Evolutionary conservation across 305 asterid genomes (phyloP).

Genomic region (Fraxinus dipetala): DNA sequence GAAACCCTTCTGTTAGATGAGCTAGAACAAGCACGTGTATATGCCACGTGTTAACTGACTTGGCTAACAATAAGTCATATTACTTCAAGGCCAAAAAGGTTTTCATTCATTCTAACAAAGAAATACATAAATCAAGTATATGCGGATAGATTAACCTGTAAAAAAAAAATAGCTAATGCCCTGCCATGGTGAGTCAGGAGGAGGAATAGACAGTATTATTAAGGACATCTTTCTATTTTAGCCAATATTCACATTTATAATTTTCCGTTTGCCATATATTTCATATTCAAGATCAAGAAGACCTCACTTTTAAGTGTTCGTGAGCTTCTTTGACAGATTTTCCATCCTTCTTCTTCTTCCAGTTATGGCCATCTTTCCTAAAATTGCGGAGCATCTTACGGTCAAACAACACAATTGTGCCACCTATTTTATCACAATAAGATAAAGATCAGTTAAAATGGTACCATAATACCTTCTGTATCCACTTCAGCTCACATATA

Average conservation of each 20-base stretch:
- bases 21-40: background rate
- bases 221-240: background rate
- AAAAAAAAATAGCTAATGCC: background rate
- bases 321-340: slow-evolving; percentile 99
- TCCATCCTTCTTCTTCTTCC: slow-evolving; percentile 98
- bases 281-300: slow-evolving; percentile 22
- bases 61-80: background rate
- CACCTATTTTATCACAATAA: slow-evolving; percentile 54
- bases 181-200: background rate
- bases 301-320: slow-evolving; percentile 84
- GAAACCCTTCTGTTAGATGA: background rate
- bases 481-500: slow-evolving; percentile 16
- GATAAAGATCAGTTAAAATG: slow-evolving; percentile 22
- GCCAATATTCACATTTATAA: background rate
- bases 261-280: background rate
- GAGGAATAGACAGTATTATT: background rate
- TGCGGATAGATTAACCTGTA: background rate
- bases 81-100: background rate
- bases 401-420: slow-evolving; percentile 83
- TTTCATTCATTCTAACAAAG: background rate
- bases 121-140: background rate
- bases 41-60: background rate
- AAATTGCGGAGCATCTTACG: slow-evolving; percentile 97
- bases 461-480: slow-evolving; percentile 15
- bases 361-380: slow-evolving; percentile 91